These are phyloP conservation scores for Collybia sordida DNA, from an alignment of 768 basidiomycete genomes.

Conservation along the genomic window DNA sequence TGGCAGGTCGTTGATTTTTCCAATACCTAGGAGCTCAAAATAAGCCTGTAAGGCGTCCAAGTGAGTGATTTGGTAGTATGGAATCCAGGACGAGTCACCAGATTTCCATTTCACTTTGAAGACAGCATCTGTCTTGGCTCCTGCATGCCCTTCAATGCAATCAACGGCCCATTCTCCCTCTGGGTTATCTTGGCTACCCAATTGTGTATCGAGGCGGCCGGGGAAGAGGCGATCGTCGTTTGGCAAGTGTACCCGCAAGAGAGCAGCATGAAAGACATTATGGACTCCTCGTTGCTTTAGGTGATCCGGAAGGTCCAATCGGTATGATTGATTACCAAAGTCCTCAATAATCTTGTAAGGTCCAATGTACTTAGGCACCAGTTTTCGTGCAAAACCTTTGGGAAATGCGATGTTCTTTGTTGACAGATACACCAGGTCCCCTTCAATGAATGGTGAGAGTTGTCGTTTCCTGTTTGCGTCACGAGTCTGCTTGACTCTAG, in stretches of 20 bases:
- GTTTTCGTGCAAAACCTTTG: neutral
- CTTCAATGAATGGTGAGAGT: neutral
- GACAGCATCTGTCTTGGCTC: constrained; percentile 11
- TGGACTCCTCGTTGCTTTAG: neutral
- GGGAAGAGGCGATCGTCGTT: constrained; percentile 40
- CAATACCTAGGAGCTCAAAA: constrained; percentile 25
- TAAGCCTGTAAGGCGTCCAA: constrained; percentile 23
- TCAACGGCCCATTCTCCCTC: constrained; percentile 27
- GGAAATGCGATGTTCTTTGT: neutral
- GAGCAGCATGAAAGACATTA: constrained; percentile 1
- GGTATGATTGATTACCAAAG: neutral
- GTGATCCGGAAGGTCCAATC: neutral
- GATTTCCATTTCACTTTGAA: constrained; percentile 30
- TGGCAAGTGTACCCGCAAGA: constrained; percentile 14
- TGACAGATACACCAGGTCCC: neutral
- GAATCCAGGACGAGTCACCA: constrained; percentile 31
- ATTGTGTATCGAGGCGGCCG: constrained; percentile 18
- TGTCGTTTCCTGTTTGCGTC: neutral
- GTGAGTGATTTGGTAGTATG: constrained; percentile 19
- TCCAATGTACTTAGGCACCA: neutral
- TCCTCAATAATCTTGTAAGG: constrained; percentile 1
- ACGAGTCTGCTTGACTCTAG: neutral
- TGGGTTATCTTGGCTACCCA: constrained; percentile 8
- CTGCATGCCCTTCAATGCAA: constrained; percentile 19
- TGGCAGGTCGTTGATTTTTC: neutral